A percentile compares a stretch with the other conserved stretches of the same genome.
These are phyloP conservation scores for Sisymbrium altissimum DNA, from an alignment of 345 rosid species.

Conservation along the genomic window DNA sequence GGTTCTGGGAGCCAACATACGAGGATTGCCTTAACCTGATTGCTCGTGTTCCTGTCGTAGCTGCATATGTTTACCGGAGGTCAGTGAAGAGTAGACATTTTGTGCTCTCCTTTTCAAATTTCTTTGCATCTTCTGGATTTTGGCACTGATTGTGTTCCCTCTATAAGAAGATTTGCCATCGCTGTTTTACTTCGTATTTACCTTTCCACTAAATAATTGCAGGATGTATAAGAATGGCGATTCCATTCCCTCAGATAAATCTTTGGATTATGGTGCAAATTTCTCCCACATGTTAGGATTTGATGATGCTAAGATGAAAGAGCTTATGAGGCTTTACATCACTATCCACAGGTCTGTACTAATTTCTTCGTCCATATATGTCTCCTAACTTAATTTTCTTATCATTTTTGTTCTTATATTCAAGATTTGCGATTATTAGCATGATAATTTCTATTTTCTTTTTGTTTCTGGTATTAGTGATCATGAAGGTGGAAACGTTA, in stretches of 20 bases:
- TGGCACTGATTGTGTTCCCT: background rate
- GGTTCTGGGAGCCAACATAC: constrained; percentile 97
- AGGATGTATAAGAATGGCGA: constrained; percentile 88
- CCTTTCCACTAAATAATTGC: constrained; percentile 18
- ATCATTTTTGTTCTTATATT: background rate
- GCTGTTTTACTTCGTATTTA: background rate
- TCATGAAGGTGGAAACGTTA: constrained; percentile 98
- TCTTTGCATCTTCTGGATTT: constrained; percentile 3
- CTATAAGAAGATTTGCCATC: background rate
- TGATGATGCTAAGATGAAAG: constrained; percentile 76
- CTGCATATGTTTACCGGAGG: constrained; percentile 92
- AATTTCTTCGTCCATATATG: background rate
- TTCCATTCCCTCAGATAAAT: constrained; percentile 58
- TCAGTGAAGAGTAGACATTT: constrained; percentile 35
- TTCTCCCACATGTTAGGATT: constrained; percentile 93
- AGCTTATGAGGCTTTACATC: constrained; percentile 97
- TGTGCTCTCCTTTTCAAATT: background rate
- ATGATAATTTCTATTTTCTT: background rate
- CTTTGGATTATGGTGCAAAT: constrained; percentile 93
- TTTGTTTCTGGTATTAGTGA: constrained; percentile 55
- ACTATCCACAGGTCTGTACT: constrained; percentile 79
- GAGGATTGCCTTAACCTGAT: constrained; percentile 90
- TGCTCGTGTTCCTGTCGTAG: constrained; percentile 85
- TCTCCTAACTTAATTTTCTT: background rate
- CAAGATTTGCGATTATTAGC: background rate